Evolutionary conservation across 2,329 filamentous ascomycete species (phyloP).

Genomic region (Microdochium trichocladiopsis): DNA sequence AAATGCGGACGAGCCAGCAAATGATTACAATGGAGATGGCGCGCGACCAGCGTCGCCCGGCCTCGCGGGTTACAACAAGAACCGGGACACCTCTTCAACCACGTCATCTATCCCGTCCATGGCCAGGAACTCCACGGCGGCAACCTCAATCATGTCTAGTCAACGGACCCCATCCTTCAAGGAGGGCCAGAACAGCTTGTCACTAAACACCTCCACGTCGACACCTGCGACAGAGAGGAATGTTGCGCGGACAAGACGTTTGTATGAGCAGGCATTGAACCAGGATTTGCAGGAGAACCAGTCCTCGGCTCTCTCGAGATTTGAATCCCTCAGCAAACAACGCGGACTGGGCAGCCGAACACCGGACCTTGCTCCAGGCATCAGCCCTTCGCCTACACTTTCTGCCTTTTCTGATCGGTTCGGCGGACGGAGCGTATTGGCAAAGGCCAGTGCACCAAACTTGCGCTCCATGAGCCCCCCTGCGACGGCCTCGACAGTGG

Average conservation of each 20-base stretch:
- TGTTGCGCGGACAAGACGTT: constrained; percentile 62
- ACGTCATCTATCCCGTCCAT: constrained; percentile 63
- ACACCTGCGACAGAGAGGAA: constrained; percentile 51
- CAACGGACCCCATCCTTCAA: constrained; percentile 50
- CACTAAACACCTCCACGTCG: constrained; percentile 27
- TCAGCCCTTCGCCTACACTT: constrained; percentile 37
- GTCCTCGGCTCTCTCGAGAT: constrained; percentile 64
- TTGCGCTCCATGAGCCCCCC: constrained; percentile 51
- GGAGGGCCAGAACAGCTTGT: constrained; percentile 36
- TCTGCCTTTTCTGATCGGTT: constrained; percentile 37
- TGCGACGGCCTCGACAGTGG: constrained; percentile 25
- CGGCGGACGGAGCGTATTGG: constrained; percentile 36
- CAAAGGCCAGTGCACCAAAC: constrained; percentile 62
- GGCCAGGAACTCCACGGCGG: constrained; percentile 74
- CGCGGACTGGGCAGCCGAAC: constrained; percentile 43
- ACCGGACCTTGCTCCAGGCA: constrained; percentile 33
- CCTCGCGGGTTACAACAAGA: constrained; percentile 59
- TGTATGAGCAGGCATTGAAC: constrained; percentile 78
- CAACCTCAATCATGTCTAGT: constrained; percentile 74
- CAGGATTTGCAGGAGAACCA: constrained; percentile 79
- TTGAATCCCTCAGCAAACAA: constrained; percentile 71
- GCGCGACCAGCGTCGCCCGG: constrained; percentile 47
- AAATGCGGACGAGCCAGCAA: constrained; percentile 23
- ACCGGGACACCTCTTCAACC: constrained; percentile 82
- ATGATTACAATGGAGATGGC: constrained; percentile 29